A percentile compares a stretch with the other conserved stretches of the same genome.
Conservation (phyloP, 371 early-diverging fungal genomes). For the Zancudomyces culisetae region DNA sequence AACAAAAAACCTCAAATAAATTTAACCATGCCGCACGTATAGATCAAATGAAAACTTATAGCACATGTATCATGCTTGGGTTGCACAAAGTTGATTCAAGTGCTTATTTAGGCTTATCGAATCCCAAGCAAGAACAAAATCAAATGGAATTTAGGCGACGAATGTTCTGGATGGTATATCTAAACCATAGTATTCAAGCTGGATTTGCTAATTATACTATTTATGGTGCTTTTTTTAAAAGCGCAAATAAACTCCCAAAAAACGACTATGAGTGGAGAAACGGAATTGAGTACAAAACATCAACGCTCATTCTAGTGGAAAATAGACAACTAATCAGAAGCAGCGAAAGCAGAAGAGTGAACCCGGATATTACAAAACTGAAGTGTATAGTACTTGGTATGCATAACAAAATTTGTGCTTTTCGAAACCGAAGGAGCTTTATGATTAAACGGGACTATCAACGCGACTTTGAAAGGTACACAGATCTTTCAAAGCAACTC, state of each 20-base stretch:
- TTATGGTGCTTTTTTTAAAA: background rate
- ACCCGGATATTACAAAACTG: background rate
- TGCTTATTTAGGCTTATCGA: background rate
- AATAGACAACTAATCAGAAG: background rate
- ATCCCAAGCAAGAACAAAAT: background rate
- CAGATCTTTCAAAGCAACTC: background rate
- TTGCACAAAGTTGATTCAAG: background rate
- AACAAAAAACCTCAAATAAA: background rate
- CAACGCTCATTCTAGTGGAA: background rate
- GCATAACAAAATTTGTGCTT: background rate
- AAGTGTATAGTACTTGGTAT: background rate
- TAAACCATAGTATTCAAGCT: background rate
- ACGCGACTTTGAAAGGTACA: background rate
- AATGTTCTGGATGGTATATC: background rate
- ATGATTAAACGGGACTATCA: background rate
- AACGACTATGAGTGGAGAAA: background rate
- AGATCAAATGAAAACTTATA: background rate
- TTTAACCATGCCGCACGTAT: background rate
- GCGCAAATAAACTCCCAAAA: background rate
- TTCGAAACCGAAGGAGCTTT: background rate
- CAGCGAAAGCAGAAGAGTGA: background rate
- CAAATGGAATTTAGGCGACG: background rate
- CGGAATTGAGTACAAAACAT: background rate
- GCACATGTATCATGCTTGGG: background rate
- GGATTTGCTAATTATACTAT: background rate